Conservation (phyloP, 768 basidiomycete species). For the Collybia mongolica region DNA sequence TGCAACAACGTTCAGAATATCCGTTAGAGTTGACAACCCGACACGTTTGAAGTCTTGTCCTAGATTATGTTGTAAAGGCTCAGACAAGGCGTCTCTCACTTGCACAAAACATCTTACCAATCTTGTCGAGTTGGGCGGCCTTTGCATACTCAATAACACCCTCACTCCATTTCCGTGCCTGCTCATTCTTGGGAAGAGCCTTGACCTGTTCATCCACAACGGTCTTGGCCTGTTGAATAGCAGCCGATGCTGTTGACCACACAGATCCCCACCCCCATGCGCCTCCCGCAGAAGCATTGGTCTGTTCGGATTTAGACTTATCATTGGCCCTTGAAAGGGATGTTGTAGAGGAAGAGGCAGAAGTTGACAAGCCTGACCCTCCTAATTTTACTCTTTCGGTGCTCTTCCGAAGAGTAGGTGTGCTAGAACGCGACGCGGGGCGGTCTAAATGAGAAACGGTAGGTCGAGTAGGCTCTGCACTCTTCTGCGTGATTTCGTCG, state of each 20-base stretch:
- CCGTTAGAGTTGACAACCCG: constrained; percentile 84
- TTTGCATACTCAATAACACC: constrained; percentile 87
- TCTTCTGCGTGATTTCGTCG: constrained; percentile 93
- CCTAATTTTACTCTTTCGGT: constrained; percentile 76
- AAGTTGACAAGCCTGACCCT: constrained; percentile 38
- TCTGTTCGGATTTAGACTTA: constrained; percentile 15
- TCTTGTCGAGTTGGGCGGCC: constrained; percentile 84
- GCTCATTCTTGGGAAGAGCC: constrained; percentile 80
- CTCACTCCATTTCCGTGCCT: constrained; percentile 86
- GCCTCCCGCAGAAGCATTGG: constrained; percentile 23
- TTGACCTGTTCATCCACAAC: constrained; percentile 95
- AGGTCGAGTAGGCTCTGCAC: constrained; percentile 69
- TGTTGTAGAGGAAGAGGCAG: constrained; percentile 41
- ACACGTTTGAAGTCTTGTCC: constrained; percentile 89
- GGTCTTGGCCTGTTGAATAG: constrained; percentile 81
- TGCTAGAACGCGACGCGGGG: constrained; percentile 62
- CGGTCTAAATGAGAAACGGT: constrained; percentile 54
- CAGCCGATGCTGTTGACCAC: constrained; percentile 87
- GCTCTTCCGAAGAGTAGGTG: constrained; percentile 71
- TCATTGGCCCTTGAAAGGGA: constrained; percentile 31
- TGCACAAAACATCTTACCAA: constrained; percentile 50
- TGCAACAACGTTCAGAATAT: constrained; percentile 94
- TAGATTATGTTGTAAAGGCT: constrained; percentile 27
- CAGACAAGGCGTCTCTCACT: not conserved
- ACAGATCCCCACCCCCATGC: constrained; percentile 85